A percentile compares a stretch with the other conserved stretches of the same genome.
Evolutionary conservation across 2,329 filamentous ascomycete genomes (phyloP).

Genomic region (Fusarium sp.): DNA sequence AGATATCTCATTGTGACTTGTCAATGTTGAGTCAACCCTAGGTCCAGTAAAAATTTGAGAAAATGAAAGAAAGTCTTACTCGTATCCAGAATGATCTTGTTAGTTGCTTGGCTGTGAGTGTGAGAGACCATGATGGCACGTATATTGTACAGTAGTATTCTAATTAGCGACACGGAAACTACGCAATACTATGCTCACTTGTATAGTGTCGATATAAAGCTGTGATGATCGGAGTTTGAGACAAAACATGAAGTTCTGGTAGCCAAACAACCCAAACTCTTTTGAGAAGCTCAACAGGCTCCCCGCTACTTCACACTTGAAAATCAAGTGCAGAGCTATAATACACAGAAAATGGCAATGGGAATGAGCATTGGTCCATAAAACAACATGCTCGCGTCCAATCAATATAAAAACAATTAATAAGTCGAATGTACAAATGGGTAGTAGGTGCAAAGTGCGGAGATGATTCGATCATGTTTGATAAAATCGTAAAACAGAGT

Average conservation of each 20-base stretch:
- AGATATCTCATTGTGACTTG: background rate
- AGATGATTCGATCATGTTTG: conserved; percentile 34
- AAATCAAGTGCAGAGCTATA: background rate
- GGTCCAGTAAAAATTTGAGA: background rate
- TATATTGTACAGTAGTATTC: conserved; percentile 2
- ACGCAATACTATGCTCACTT: background rate
- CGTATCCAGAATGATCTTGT: background rate
- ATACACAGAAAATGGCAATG: no score
- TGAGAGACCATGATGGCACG: conserved; percentile 6
- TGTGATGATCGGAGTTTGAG: background rate
- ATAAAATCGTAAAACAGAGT: conserved; percentile 15
- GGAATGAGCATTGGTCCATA: no score
- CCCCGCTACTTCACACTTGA: background rate
- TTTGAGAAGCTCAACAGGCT: conserved; percentile 9
- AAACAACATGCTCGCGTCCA: conserved; percentile 17
- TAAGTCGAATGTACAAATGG: background rate
- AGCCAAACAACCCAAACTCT: conserved; percentile 2
- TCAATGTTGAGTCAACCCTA: background rate
- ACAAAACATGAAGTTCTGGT: background rate
- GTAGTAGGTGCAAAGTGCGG: background rate
- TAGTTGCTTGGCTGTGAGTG: background rate
- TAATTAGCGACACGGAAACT: conserved; percentile 12
- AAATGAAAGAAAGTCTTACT: background rate
- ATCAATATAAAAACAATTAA: conserved; percentile 1
- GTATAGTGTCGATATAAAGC: background rate